Evolutionary conservation across 108 stramenopile genomes (phyloP), one percentile per base, ranked within the genome.

Genomic region (Stephanodiscus minutulus): DNA sequence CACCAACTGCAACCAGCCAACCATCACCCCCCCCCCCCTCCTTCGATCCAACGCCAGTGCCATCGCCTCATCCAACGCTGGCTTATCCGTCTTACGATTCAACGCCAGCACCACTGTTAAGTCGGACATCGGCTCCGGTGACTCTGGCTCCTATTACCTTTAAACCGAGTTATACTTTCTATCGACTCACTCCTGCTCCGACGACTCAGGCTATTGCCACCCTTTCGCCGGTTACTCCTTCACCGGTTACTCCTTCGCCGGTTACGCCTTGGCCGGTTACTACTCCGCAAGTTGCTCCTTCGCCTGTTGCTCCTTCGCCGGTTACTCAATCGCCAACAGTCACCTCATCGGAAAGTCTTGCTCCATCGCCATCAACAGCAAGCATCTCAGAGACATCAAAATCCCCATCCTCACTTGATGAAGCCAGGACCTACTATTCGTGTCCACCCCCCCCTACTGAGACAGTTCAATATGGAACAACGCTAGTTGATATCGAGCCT

Each of bases 341-440:
- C 7, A 52, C 50, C 5, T 8, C 50, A 24, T 6, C 50, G 24
- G 50, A 52, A 52, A 52, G 39, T 41, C 8, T 52, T 1, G 3
- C 20, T 52, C 50, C 50, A 52, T 21, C 50, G 22, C 20, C 50
- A 21, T 21, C 50, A 18, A 5, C 50, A 21, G 18, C 6, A 20
- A 41, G 8, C 39, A 18, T 55, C 18, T 36, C 63, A 37, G 61
- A 54, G 1, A 53, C 33, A 31, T 25, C 54, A 25, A n/a, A 33
- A 41, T 21, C n/a, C 28, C 43, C 28, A 54, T 25, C 17, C 29
- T 25, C 50, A 5, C 17, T 11, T 8, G 29, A 13, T 15, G 49
- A 52, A 10, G 5, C 4, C 39, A 52, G 24, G 18, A 57, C 62
- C 25, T 73, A 73, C 63, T 73, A 18, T 54, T 73, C 72, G 44